Conservation (phyloP, 768 basidiomycete genomes). For the Mycena chlorophos region DNA sequence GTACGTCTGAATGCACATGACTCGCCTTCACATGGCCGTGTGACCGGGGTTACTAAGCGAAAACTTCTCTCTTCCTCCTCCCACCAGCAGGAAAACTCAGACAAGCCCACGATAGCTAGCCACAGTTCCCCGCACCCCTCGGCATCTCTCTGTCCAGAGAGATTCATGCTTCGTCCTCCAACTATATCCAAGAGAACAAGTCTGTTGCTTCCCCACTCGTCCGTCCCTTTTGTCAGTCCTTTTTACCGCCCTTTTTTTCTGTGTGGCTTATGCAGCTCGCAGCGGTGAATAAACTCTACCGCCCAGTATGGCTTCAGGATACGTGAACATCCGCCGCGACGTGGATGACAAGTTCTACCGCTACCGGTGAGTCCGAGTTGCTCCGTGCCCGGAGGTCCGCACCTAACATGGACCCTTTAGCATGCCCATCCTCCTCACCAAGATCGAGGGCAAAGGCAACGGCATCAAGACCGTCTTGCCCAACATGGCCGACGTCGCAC, state of each 20-base stretch:
- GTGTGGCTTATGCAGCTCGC: slow-evolving; percentile 1
- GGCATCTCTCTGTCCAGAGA: slow-evolving; percentile 58
- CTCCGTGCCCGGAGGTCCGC: not conserved
- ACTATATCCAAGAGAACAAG: slow-evolving; percentile 70
- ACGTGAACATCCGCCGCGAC: slow-evolving; percentile 93
- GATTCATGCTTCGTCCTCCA: slow-evolving; percentile 94
- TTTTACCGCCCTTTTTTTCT: not conserved
- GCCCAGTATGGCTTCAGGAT: slow-evolving; percentile 84
- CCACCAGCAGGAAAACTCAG: not conserved
- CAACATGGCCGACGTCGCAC: slow-evolving; percentile 97
- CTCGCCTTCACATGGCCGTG: not conserved
- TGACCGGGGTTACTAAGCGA: not conserved
- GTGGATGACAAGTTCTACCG: slow-evolving; percentile 97
- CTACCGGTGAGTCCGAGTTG: slow-evolving; percentile 70
- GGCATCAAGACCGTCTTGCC: slow-evolving; percentile 99
- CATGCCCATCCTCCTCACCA: slow-evolving; percentile 93
- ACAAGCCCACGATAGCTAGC: not conserved
- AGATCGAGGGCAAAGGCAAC: slow-evolving; percentile 99
- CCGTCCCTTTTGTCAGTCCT: slow-evolving; percentile 52
- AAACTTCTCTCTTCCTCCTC: not conserved
- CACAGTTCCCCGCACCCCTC: not conserved
- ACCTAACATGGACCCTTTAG: slow-evolving; percentile 38
- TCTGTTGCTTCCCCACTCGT: slow-evolving; percentile 50
- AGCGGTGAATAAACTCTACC: slow-evolving; percentile 57
- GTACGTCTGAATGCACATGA: too few relatives aligned